Conservation (phyloP, 192 early-diverging fungal genomes). For the Linnemannia schmuckeri region DNA sequence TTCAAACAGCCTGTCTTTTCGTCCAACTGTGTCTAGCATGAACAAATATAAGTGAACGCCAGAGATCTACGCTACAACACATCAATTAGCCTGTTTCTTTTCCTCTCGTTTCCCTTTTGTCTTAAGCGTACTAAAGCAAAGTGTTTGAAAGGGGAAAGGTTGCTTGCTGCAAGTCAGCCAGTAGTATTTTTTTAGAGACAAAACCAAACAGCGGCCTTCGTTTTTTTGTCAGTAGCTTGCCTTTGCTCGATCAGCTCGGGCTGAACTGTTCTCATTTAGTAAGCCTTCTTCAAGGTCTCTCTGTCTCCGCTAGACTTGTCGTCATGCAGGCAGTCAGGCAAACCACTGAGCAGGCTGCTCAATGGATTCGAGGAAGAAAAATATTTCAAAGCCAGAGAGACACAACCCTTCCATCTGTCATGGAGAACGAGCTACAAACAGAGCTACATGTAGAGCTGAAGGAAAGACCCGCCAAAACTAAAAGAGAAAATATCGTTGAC, state of each 20-base stretch:
- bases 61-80: no score
- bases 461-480: neutral
- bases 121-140: neutral
- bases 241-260: neutral
- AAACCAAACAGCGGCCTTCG: neutral
- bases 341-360: neutral
- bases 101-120: no score
- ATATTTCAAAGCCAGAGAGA: neutral
- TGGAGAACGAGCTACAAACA: neutral
- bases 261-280: neutral
- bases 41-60: no score
- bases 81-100: no score
- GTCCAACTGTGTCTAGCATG: no score
- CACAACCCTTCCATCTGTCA: neutral
- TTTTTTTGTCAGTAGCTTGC: neutral
- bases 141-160: neutral
- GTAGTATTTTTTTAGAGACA: neutral
- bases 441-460: neutral
- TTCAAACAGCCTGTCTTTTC: no score
- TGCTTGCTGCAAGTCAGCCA: neutral
- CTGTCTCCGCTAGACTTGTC: neutral
- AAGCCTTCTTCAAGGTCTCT: neutral
- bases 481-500: no score
- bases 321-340: neutral
- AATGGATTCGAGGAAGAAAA: neutral